These are phyloP conservation scores for Sugiyamaella pinicola DNA, from an alignment of 1,139 yeast species.

Conservation along the genomic window DNA sequence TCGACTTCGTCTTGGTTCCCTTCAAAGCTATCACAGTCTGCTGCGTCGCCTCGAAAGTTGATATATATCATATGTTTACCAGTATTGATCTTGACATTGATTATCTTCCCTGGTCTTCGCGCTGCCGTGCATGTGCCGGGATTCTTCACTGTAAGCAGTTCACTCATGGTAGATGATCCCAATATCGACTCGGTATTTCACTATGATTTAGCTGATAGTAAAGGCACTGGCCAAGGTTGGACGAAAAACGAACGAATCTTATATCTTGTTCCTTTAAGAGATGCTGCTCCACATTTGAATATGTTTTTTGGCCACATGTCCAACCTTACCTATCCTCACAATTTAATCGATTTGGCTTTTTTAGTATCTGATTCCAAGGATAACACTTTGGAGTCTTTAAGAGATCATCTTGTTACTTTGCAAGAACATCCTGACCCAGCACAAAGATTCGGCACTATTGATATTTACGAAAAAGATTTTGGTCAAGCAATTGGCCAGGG, in stretches of 20 bases:
- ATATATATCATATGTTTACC: conserved; percentile 23
- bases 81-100: conserved; percentile 19
- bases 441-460: conserved; percentile 55
- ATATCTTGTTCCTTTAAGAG: conserved; percentile 69
- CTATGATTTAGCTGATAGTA: conserved; percentile 56
- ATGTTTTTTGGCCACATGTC: conserved; percentile 65
- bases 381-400: conserved; percentile 56
- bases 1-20: conserved; percentile 10
- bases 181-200: conserved; percentile 50
- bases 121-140: conserved; percentile 16
- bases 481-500: conserved; percentile 79
- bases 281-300: conserved; percentile 67
- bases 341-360: conserved; percentile 64
- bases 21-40: neutral
- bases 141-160: conserved; percentile 9
- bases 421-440: conserved; percentile 59
- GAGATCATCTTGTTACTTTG: conserved; percentile 48
- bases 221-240: conserved; percentile 60
- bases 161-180: conserved; percentile 34
- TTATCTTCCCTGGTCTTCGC: conserved; percentile 22
- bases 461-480: conserved; percentile 63
- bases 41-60: conserved; percentile 5
- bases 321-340: conserved; percentile 66
- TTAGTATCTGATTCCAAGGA: conserved; percentile 71
- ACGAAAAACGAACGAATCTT: conserved; percentile 58